Percentiles rank a stretch among this genome's conserved stretches.
Evolutionary conservation across 495 filamentous ascomycete species (phyloP).

Genomic region (Xylaria nigripes): DNA sequence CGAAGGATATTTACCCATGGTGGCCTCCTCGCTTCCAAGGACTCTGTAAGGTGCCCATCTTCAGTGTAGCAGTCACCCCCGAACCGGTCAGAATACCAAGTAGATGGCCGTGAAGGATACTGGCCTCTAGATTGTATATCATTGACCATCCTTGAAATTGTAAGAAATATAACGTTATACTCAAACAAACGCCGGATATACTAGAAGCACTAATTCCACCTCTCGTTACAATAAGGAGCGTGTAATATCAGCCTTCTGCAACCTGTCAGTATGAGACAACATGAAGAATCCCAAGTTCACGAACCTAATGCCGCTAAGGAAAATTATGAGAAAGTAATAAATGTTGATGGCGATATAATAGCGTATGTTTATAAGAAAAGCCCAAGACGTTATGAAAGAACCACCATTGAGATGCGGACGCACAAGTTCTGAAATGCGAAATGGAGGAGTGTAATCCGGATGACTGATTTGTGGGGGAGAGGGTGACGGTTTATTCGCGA

Average conservation of each 20-base stretch:
- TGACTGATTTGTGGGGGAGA: not conserved
- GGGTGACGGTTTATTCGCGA: conserved; percentile 15
- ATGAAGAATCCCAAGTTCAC: not conserved
- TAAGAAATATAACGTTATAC: not conserved
- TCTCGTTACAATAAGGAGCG: not conserved
- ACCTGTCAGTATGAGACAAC: not conserved
- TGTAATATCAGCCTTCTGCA: not conserved
- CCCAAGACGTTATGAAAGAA: not conserved
- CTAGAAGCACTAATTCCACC: not conserved
- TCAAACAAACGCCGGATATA: not conserved
- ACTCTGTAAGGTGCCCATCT: conserved; percentile 14
- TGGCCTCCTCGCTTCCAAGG: not conserved
- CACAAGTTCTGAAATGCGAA: not conserved
- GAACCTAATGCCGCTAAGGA: not conserved
- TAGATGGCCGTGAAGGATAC: conserved; percentile 14
- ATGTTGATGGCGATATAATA: not conserved
- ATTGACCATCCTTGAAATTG: conserved; percentile 17
- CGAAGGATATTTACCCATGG: conserved; percentile 1
- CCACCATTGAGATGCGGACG: not conserved
- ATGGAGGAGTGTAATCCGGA: not conserved
- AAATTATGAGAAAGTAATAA: not conserved
- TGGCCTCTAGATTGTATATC: conserved; percentile 11
- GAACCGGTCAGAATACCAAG: conserved; percentile 14
- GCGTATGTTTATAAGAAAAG: not conserved
- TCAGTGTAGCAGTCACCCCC: conserved; percentile 15